Base-by-base conservation (phyloP, 2,329 filamentous ascomycete genomes). In the Aschersonia sp. region DNA sequence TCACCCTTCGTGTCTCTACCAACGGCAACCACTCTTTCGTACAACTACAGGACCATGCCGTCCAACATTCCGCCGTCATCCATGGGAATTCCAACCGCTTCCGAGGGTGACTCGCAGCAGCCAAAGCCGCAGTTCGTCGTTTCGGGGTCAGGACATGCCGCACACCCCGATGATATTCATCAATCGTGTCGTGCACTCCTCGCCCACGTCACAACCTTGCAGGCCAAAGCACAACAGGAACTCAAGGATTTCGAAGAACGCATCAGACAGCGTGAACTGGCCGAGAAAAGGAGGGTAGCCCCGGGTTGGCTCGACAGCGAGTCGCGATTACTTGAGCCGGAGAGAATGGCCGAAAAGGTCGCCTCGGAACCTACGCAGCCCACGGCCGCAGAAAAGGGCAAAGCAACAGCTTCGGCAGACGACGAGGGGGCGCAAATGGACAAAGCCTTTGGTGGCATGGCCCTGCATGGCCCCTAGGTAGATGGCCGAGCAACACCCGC, bases 1-100 rank as follows among this genome's bases (percentile, higher is more conserved):
- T 96, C 90, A 4, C 92, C 92, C 30, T 96, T 96, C 69, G 79
- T 97, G 57, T 85, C 83, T 51, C 82, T 98, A 33, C 92, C 92
- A 9, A 83, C 86, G 32, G 84, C 90, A 30, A 85, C 89, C 22
- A 95, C 89, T 0, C 79, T 98, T 6, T 90, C 92, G 30, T 97
- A 97, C 70, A 94, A 87, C 56, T 97, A 96, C 75, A 90, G 89
- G 62, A 76, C 81, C 9, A 83, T 97, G 60, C 87, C 90, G 0
- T 90, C 87, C 1, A 85, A 87, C 2, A 78, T 97, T 0, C 90
- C 92, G 2, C 58, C 64, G 4, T 63, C 65, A 2, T 54, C 58
- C 30, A 51, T 65, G 29, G 62, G 62, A 48, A 59, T 67, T 30
- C 57, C 61, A 22, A 63, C 63, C 11, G 60, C 65, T 22, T 59